Base-by-base conservation (phyloP, 1,284 basidiomycete genomes). In the Fomitopsis schrenkii region DNA sequence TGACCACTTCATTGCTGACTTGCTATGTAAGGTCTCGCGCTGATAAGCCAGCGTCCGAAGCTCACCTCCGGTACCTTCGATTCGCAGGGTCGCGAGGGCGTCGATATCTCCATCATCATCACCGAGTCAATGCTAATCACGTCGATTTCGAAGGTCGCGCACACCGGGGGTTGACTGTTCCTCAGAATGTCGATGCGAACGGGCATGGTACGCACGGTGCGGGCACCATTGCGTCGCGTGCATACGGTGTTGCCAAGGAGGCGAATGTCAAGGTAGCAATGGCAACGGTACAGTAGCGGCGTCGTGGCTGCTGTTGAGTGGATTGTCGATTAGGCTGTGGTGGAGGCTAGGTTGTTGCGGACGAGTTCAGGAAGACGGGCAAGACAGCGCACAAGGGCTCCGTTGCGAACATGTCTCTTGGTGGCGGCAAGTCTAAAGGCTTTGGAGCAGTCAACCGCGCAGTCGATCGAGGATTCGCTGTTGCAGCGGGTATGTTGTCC, bases 371-470 rank as follows among this genome's bases (percentile, higher is more conserved):
- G 61, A 78, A 74, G 57, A 84, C 83, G 2, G 76, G 76, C 60
- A 74, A 71, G 72, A 74, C 75, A 17, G 68, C 66, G 55, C 74
- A 76, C 70, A 96, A 95, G 81, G 97, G 97, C 42, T 97, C 95
- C 44, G 96, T 98, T 67, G 95, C 93, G 64, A 98, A 97, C 84
- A 98, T 99, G 97, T 94, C 90, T 73, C 89, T 99, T 59, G 97
- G 97, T 66, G 97, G 97, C 72, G 94, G 94, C 68, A 97, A 95
- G 81, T 95, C 94, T n/a, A 17, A 83, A 80, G 45, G 85, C 93
- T 50, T 84, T 98, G 60, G 94, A 99, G 70, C 82, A 84, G 42
- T 99, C 64, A 88, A 98, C 78, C 82, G 80, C 58, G 95, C 96
- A 59, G 94, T 97, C 60, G 83, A 85, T 33, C 69, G 74, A 52